Evolutionary conservation across 352 stramenopile species (phyloP), one percentile per base, ranked within the genome.

Genomic region (Phytophthora vignae): DNA sequence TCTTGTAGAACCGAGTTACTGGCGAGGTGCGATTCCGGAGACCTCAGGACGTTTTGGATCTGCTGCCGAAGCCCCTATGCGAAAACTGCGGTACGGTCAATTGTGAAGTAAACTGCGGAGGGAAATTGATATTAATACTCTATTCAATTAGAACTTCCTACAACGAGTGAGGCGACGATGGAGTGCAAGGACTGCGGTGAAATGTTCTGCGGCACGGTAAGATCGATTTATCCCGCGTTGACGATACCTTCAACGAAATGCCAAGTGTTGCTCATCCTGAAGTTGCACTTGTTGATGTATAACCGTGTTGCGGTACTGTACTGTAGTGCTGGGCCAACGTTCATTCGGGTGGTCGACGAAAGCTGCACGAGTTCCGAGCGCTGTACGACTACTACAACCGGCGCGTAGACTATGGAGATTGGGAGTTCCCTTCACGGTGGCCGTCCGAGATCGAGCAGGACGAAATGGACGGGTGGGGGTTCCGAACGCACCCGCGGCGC

Each of bases 321-420:
- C 2, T 42, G 8, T 69, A 95, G 73, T 99, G 95, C 79, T 98
- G 81, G 78, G 19, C 86, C 15, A 85, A 87, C 42, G 93, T 98
- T 55, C 93, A 98, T 62, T 83, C 82, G 11, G 93, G 94, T 44
- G 94, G 94, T 21, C 87, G 87, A 55, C 79, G 95, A 31, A 78
- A 82, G 31, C 19, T 60, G 3, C 95, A 99, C 78, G 68, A 76
- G 19, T 99, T 98, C 68, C 85, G 92, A 48, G 82, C 84, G 25
- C 69, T 98, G 0, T 98, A 97, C 71, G 96, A 98, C 70, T 98
- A 83, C 69, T 98, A 98, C 67, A 93, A 84, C 12, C 90, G 83
- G 52, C 86, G 96, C 31, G 79, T 98, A 42, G 96, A 99, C 79
- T 98, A 98, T 59, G 90, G 83, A 25, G 86, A 97, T 22, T 86